Evolutionary conservation across 1,284 basidiomycete species (phyloP).

Genomic region (Inonotus hispidus): DNA sequence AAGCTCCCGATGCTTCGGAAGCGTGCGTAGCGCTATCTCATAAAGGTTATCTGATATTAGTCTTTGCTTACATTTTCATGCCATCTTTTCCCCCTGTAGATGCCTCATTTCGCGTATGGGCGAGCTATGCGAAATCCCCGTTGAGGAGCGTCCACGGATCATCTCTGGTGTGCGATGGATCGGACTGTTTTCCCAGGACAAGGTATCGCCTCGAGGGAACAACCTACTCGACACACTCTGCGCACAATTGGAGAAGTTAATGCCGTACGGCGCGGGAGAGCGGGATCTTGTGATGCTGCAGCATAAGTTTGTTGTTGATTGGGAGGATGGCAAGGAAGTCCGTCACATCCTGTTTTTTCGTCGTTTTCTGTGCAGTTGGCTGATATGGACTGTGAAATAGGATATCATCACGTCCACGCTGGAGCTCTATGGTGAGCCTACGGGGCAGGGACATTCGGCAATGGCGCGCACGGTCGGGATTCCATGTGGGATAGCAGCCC

Average conservation of each 20-base stretch:
- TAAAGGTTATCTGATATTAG: not conserved
- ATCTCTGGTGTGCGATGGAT: constrained; percentile 90
- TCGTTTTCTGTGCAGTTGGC: not conserved
- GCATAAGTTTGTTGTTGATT: constrained; percentile 92
- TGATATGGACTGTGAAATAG: constrained; percentile 34
- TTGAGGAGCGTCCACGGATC: constrained; percentile 68
- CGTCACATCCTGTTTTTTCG: not conserved
- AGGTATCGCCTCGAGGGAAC: constrained; percentile 58
- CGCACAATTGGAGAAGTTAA: constrained; percentile 84
- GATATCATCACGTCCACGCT: constrained; percentile 90
- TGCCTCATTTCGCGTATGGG: constrained; percentile 70
- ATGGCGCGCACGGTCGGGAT: constrained; percentile 93
- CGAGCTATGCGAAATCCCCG: constrained; percentile 65
- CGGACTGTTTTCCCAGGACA: constrained; percentile 80
- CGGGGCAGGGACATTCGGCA: constrained; percentile 71
- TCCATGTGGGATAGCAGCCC: constrained; percentile 90
- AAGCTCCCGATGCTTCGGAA: constrained; percentile 67
- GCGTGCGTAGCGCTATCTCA: constrained; percentile 40
- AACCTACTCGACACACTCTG: constrained; percentile 95
- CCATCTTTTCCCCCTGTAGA: too few relatives aligned
- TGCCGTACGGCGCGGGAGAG: constrained; percentile 89
- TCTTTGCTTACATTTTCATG: not conserved
- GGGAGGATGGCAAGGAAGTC: constrained; percentile 75
- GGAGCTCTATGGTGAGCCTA: constrained; percentile 82
- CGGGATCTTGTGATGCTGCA: constrained; percentile 97